Conservation (phyloP, 1,139 yeast species). For the Hansenula sp. region DNA sequence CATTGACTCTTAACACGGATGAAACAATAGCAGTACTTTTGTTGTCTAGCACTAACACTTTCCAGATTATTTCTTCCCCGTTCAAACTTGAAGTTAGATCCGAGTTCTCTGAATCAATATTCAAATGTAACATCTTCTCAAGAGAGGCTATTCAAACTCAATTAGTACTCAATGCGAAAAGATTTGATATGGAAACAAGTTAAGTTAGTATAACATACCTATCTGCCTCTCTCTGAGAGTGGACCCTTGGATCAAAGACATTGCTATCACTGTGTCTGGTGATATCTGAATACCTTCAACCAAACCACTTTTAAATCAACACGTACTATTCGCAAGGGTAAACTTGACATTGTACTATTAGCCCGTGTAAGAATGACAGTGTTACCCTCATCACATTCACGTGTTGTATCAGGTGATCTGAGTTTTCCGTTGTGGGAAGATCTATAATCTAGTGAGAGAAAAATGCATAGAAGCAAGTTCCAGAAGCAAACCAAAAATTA, state of each 20-base stretch:
- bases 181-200: too few species aligned
- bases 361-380: too few species aligned
- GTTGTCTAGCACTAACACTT: constrained; percentile 80
- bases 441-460: too few species aligned
- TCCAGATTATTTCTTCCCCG: constrained; percentile 78
- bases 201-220: too few species aligned
- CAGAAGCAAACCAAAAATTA: too few species aligned
- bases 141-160: constrained; percentile 33
- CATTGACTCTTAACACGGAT: constrained; percentile 86
- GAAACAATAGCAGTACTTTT: constrained; percentile 83
- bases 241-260: background rate
- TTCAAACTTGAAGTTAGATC: constrained; percentile 47
- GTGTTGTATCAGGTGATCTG: too few species aligned
- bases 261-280: too few species aligned
- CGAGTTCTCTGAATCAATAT: constrained; percentile 48
- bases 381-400: too few species aligned
- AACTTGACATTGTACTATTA: too few species aligned
- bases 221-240: constrained; percentile 22
- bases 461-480: background rate
- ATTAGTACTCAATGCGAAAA: background rate
- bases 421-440: too few species aligned
- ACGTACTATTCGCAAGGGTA: background rate
- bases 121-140: constrained; percentile 81
- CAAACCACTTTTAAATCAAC: too few species aligned
- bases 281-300: too few species aligned